Evolutionary conservation across 2,329 filamentous ascomycete species (phyloP), one percentile per base, ranked within the genome.

Genomic region (Botrytis deweyae): DNA sequence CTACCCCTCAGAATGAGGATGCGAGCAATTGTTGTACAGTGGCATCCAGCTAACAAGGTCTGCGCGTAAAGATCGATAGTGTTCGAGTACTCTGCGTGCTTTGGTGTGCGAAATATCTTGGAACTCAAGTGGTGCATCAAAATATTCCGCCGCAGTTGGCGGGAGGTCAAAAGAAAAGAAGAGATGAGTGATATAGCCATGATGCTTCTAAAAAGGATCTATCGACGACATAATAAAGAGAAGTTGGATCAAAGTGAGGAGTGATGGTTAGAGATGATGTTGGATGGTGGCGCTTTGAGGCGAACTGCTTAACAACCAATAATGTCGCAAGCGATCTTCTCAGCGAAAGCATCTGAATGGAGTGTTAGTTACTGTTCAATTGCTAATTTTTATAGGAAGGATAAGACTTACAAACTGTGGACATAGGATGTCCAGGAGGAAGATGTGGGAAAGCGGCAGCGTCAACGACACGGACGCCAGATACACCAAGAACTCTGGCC

Each of bases 361-460:
- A 6, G 20, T 63, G 55, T 14, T 71, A 71, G 33, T 65, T 63
- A 33, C 4, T 71, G 16, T 52, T 61, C 29, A 22, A n/a, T 61
- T 40, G 36, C 22, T 20, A 70, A 55, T 46, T 9, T 36, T 20
- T 59, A 36, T 18, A 46, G 4, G 25, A 62, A 25, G 25, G 44
- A 44, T 40, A 44, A 44, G 38, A 80, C 82, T 78, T 76, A 80
- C 82, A 85, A 61, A 84, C 78, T n/a, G 81, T 81, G 20, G 80
- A 79, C 76, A 83, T 82, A 8, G 83, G 83, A 79, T 85, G 84
- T 7, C 84, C 84, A 3, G 83, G 83, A 20, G 81, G 79, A 44
- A 83, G 62, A 42, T 78, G 62, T 20, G 78, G 75, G 68, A 80
- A 75, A 25, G 75, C 52, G 55, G 75, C 74, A 18, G 76, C 74